Base-by-base conservation (phyloP, 805 yeast species). In the Candida ovalis region DNA sequence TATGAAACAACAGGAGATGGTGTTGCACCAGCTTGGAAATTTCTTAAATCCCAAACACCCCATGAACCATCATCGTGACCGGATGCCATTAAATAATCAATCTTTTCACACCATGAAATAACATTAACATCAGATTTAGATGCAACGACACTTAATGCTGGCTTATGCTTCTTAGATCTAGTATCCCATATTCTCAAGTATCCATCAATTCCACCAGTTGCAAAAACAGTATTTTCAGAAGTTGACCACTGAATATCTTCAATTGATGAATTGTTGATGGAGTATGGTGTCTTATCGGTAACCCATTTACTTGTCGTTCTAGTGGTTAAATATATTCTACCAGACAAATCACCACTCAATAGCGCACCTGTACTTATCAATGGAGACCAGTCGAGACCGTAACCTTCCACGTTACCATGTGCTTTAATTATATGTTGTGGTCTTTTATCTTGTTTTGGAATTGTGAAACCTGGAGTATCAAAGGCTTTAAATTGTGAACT, bases 221-320 rank as follows among this genome's bases (percentile, higher is more conserved):
- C 96, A 65, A 94, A 94, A 27, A 94, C 99, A 0, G 97, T 89
- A 53, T 78, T 78, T 66, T 94, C 98, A 4, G 91, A 80, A 46
- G 85, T 86, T 12, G 96, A 88, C 97, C 98, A 94, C 69, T 94
- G 98, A 49, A 94, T 80, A 64, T 94, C 99, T 70, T 94, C 99
- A 50, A 94, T 85, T n/a, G 94, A 86, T 36, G 86, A 73, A 47
- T 82, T 77, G 22, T 79, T 75, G 52, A 85, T 83, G 49, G 72
- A 75, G 68, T 81, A 94, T 28, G 97, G 88, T 10, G 83, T 80
- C 59, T 82, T 81, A 59, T 92, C 97, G 2, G 98, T 90, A 41
- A 75, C 72, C 97, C 97, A 94, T 54, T 75, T 78, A 28, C 85
- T 76, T 4, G 86, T 76, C 40, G 88, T 86, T 65, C 96, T 80